Conservation (phyloP, 2,329 filamentous ascomycete genomes). For the Beauveria sp. region DNA sequence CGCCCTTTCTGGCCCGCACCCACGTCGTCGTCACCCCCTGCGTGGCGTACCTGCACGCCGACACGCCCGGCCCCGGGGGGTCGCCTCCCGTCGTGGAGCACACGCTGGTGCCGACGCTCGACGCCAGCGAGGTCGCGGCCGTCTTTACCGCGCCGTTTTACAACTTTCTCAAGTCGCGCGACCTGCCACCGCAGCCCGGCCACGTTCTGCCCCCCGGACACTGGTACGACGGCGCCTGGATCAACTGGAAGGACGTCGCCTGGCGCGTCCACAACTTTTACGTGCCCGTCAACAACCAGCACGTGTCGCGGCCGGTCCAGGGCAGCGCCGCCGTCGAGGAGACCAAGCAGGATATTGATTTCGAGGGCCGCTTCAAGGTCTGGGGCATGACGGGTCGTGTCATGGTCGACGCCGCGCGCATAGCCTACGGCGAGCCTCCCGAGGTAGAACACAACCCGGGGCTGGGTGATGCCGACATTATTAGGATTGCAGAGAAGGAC, state of each 20-base stretch:
- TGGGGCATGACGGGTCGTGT: constrained; percentile 95
- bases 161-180: constrained; percentile 62
- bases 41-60: constrained; percentile 68
- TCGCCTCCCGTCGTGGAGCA: constrained; percentile 50
- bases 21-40: constrained; percentile 69
- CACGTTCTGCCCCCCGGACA: constrained; percentile 41
- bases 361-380: constrained; percentile 62
- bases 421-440: constrained; percentile 76
- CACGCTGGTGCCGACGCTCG: constrained; percentile 68
- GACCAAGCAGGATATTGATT: constrained; percentile 28
- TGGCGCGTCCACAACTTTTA: constrained; percentile 92
- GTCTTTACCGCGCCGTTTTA: constrained; percentile 87
- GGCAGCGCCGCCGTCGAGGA: constrained; percentile 39
- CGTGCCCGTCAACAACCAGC: constrained; percentile 69
- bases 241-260: constrained; percentile 65
- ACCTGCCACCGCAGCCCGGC: constrained; percentile 40
- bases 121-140: constrained; percentile 85
- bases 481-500: constrained; percentile 36
- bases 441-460: constrained; percentile 65
- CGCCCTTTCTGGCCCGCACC: constrained; percentile 65
- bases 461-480: constrained; percentile 46
- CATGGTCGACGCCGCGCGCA: constrained; percentile 75
- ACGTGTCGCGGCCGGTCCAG: constrained; percentile 54
- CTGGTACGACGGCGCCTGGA: constrained; percentile 86
- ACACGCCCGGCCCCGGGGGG: constrained; percentile 31